These are phyloP conservation scores for Aegilops bicornis DNA, from an alignment of 176 grass and related monocot species.

Conservation along the genomic window DNA sequence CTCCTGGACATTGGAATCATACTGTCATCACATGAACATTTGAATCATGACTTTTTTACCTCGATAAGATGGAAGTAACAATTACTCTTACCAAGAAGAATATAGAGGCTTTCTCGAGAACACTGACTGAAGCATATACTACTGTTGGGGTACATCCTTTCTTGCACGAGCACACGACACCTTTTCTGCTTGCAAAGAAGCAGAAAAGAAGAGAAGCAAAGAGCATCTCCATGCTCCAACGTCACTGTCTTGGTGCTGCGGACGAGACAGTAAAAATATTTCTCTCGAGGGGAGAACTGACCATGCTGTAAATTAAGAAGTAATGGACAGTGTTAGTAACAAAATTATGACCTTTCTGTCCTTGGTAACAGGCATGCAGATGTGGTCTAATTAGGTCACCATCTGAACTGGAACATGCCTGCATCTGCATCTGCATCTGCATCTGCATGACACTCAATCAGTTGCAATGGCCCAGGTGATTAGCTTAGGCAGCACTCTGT, in stretches of 20 bases:
- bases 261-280: too few relatives aligned
- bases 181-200: slow-evolving; percentile 14
- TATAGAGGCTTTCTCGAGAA: slow-evolving; percentile 34
- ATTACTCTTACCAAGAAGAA: slow-evolving; percentile 28
- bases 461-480: slow-evolving; percentile 25
- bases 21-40: background rate
- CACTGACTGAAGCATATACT: background rate
- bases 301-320: background rate
- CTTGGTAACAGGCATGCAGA: background rate
- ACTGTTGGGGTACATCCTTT: slow-evolving; percentile 13
- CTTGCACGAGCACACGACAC: slow-evolving; percentile 24
- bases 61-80: slow-evolving; percentile 32
- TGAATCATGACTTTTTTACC: background rate
- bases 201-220: slow-evolving; percentile 1
- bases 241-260: background rate
- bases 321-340: background rate
- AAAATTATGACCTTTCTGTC: background rate
- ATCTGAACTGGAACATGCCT: background rate
- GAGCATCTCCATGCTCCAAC: background rate
- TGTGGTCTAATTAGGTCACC: background rate
- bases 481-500: slow-evolving; percentile 37
- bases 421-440: too few relatives aligned
- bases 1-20: slow-evolving; percentile 6
- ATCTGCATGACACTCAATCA: background rate
- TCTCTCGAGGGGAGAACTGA: background rate